Evolutionary conservation across 2,329 filamentous ascomycete species (phyloP).

Genomic region (Cercospora zeae-maydis): DNA sequence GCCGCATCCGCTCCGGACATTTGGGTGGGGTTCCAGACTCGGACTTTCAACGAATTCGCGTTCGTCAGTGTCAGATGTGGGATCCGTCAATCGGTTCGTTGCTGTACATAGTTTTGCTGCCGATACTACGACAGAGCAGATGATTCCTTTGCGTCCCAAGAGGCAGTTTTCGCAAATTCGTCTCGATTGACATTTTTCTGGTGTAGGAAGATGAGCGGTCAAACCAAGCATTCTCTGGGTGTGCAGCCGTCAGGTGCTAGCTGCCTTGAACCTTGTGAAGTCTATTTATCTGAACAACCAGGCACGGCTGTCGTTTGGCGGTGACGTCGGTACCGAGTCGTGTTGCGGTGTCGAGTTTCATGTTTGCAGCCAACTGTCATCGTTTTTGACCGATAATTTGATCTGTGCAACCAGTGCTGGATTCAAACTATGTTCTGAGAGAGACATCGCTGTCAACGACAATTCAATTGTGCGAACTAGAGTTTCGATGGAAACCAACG

Average conservation of each 20-base stretch:
- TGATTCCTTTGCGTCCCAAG: not conserved
- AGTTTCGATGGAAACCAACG: not conserved
- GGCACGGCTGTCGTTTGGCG: not conserved
- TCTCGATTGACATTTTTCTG: not conserved
- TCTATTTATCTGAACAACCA: slow-evolving; percentile 4
- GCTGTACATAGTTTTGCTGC: not conserved
- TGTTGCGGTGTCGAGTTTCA: not conserved
- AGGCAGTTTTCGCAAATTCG: not conserved
- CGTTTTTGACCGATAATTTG: too few relatives aligned
- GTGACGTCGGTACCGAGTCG: not conserved
- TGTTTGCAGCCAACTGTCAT: not conserved
- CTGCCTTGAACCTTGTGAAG: slow-evolving; percentile 2
- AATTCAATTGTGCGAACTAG: not conserved
- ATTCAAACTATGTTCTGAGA: not conserved
- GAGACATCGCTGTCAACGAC: not conserved
- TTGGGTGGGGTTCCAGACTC: not conserved
- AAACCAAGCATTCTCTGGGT: slow-evolving; percentile 4
- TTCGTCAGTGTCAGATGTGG: not conserved
- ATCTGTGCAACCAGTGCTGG: not conserved
- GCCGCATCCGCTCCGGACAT: slow-evolving; percentile 6
- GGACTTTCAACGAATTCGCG: slow-evolving; percentile 2
- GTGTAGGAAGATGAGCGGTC: not conserved
- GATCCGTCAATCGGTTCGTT: not conserved
- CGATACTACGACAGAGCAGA: not conserved
- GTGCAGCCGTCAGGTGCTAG: not conserved